phyloP scores from a whole-genome alignment of 768 basidiomycete genomes.

The Pleurotus platypus region DNA sequence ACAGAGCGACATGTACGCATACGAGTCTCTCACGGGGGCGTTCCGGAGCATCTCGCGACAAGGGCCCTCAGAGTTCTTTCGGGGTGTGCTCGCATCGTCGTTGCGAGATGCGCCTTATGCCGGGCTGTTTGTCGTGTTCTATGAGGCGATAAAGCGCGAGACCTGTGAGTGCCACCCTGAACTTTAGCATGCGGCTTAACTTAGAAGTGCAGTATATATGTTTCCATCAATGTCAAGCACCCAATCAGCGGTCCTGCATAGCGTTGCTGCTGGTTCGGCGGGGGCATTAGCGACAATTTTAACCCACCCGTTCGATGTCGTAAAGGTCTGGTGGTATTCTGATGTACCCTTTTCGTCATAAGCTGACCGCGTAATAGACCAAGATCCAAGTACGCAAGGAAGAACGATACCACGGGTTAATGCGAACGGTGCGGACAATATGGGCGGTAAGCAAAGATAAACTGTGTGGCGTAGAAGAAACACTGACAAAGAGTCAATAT shows the following conservation, averaged over 20 bases:
- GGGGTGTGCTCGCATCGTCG: slow-evolving; percentile 84
- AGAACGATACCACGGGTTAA: slow-evolving; percentile 68
- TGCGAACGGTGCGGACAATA: slow-evolving; percentile 60
- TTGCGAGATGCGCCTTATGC: slow-evolving; percentile 95
- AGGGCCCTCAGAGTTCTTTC: slow-evolving; percentile 79
- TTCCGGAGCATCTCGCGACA: slow-evolving; percentile 56
- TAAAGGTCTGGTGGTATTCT: slow-evolving; percentile 58
- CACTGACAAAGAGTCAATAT: no score
- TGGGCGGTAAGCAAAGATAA: slow-evolving; percentile 50
- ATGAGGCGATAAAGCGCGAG: slow-evolving; percentile 82
- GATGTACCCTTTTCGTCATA: slow-evolving; percentile 1
- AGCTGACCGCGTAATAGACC: slow-evolving; percentile 45
- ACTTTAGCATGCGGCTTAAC: slow-evolving; percentile 2
- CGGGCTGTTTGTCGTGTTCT: slow-evolving; percentile 83
- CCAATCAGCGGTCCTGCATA: slow-evolving; percentile 53
- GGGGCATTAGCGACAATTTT: slow-evolving; percentile 80
- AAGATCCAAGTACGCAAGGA: slow-evolving; percentile 89
- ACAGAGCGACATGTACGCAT: slow-evolving; percentile 77
- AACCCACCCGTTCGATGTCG: slow-evolving; percentile 92
- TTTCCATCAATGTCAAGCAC: slow-evolving; percentile 39
- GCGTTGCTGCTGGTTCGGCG: slow-evolving; percentile 70
- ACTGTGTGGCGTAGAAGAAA: no score
- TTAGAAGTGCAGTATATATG: slow-evolving; percentile 29
- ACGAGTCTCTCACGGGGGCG: slow-evolving; percentile 58
- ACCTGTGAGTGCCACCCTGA: slow-evolving; percentile 40